Evolutionary conservation across 2,329 filamentous ascomycete species (phyloP), one percentile per base, ranked within the genome.

Genomic region (Diplodia mutila): DNA sequence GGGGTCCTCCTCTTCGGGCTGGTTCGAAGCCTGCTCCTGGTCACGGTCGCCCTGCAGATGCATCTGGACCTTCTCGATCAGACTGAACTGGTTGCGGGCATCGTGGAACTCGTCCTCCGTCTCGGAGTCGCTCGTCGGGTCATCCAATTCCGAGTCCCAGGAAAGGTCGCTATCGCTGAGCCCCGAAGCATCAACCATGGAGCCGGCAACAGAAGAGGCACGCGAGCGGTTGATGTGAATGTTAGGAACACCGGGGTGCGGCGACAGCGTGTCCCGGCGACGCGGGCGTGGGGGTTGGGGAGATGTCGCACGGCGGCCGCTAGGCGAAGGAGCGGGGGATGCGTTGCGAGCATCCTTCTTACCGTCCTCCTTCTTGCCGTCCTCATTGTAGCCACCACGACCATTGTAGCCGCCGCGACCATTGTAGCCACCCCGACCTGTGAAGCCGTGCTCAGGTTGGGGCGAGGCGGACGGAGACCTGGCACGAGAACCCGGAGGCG

Each of bases 131-230:
- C 74, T 77, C 42, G 75, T 75, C 2, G 77, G 76, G 3, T 73
- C 76, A 54, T 79, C 79, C 37, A 80, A 69, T 51, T 81, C 79
- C 16, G 77, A 79, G 68, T 80, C 79, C 79, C 79, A 81, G 39
- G 75, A 77, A 8, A 75, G 73, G 27, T 72, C 71, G 21, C 42
- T 49, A 55, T 80, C 78, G 21, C 76, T 78, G 8, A 77, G 68
- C 14, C 76, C 74, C n/a, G 59, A 63, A 18, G 59, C 59, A 29
- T 63, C 73, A 2, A 74, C 70, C 8, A 74, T 73, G n/a, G 73
- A 70, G 37, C 75, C 74, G 11, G 76, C 73, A n/a, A 42, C 48
- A 4, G 61, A 59, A 49, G 51, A 59, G 29, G 64, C 55, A 11
- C 66, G 57, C n/a, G 66, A 74, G 65, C 57, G 76, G 70, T 75